Base-by-base conservation (phyloP, 2,329 filamentous ascomycete species). In the Monosporascus sp. region DNA sequence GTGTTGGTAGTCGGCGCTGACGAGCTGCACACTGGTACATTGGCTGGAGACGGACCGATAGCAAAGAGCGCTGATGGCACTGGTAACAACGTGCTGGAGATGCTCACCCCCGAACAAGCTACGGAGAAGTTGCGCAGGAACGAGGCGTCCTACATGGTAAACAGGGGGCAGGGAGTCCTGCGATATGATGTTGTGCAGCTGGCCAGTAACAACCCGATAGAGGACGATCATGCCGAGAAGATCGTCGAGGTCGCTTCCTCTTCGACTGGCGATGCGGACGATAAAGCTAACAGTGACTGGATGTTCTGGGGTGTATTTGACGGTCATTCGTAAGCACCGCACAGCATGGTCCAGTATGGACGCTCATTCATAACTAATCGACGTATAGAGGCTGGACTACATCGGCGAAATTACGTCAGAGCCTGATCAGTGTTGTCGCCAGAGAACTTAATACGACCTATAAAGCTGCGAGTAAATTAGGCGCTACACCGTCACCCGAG, bases 221-320 rank as follows among this genome's bases (percentile, higher is more conserved):
- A 99, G 74, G 94, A 99, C 66, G 95, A 99, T 67, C 94, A 99
- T 67, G 89, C 92, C 50, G 94, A 99, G 75, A 96, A 96, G 80
- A 97, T 97, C 64, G 90, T 99, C 47, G 90, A 97, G 70, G 84
- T 97, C 8, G 88, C 90, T 5, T 79, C 80, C 50, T 80, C 63
- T 72, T 80, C 67, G 72, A 63, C 58, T 37, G 65, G 63, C 24
- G 63, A 65, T 22, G 62, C 68, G 37, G 69, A 79, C 38, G 77
- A 27, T 20, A 31, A 80, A 17, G 59, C 77, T 18, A 84, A 78
- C 54, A 89, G 82, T 56, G 95, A 99, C 71, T 99, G 94, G 94
- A 97, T 97, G 91, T 99, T 99, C 70, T 99, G 95, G 94, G 94
- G 92, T 53, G 92, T 99, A 18, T 99, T 97, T 70, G 94, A 99